A percentile compares a stretch with the other conserved stretches of the same genome.
Evolutionary conservation across 2,329 filamentous ascomycete species (phyloP).

Genomic region (Colletotrichum australisinense): DNA sequence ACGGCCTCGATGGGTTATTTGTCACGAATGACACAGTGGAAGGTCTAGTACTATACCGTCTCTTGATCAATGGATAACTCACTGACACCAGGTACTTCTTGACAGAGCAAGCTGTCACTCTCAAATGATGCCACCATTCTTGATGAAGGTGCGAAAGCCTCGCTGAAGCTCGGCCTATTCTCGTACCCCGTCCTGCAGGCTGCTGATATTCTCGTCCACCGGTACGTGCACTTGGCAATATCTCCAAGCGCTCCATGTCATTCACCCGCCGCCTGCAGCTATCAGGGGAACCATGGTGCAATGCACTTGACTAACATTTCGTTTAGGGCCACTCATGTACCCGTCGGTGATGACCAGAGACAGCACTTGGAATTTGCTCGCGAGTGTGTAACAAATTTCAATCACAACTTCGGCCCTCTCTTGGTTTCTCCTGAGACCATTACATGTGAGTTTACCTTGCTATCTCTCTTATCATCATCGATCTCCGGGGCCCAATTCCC

Average conservation of each 20-base stretch:
- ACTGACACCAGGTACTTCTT: not conserved
- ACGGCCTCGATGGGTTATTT: slow-evolving; percentile 92
- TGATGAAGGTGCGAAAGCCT: slow-evolving; percentile 67
- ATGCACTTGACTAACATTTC: not conserved
- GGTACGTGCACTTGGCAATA: slow-evolving; percentile 53
- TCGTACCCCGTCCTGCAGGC: slow-evolving; percentile 97
- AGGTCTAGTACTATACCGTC: slow-evolving; percentile 63
- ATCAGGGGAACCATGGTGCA: not conserved
- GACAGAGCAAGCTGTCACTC: slow-evolving; percentile 78
- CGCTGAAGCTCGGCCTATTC: slow-evolving; percentile 88
- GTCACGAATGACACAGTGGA: slow-evolving; percentile 99
- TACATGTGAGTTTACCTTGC: slow-evolving; percentile 65
- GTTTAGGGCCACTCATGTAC: slow-evolving; percentile 86
- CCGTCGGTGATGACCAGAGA: slow-evolving; percentile 93
- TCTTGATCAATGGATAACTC: not conserved
- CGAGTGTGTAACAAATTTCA: slow-evolving; percentile 88
- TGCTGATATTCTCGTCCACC: slow-evolving; percentile 90
- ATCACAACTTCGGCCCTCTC: slow-evolving; percentile 75
- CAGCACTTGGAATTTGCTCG: slow-evolving; percentile 96
- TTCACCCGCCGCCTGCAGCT: not conserved
- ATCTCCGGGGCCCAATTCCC: not conserved
- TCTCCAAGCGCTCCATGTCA: not conserved
- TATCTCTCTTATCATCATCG: not conserved
- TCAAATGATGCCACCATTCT: slow-evolving; percentile 67
- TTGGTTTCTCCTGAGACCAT: slow-evolving; percentile 77